Conservation (phyloP, 2,329 filamentous ascomycete genomes). For the Hypoxylon sp. region DNA sequence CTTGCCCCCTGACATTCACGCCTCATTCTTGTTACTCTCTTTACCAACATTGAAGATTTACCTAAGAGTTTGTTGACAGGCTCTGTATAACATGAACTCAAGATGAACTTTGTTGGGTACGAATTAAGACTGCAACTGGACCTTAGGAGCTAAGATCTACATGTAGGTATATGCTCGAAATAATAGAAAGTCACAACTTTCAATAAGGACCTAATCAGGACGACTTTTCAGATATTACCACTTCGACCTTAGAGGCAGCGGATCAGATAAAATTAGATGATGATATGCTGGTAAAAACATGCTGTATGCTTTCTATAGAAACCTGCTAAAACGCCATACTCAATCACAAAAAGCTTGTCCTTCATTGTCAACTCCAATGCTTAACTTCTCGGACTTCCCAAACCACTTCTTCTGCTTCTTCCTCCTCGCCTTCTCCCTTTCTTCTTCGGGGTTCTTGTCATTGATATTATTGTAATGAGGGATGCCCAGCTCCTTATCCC, state of each 20-base stretch:
- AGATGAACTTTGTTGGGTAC: neutral
- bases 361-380: constrained; percentile 30
- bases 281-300: constrained; percentile 24
- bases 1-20: neutral
- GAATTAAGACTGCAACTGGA: neutral
- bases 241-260: constrained; percentile 3
- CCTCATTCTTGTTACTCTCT: neutral
- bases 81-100: neutral
- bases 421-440: constrained; percentile 57
- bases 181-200: neutral
- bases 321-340: constrained; percentile 34
- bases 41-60: neutral
- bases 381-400: constrained; percentile 41
- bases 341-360: constrained; percentile 40
- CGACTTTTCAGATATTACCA: neutral
- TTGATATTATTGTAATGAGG: constrained; percentile 71
- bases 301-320: constrained; percentile 29
- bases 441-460: constrained; percentile 65
- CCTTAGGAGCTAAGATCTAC: neutral
- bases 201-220: neutral
- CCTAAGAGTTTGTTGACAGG: neutral
- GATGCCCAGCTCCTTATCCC: constrained; percentile 69
- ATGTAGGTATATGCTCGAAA: neutral
- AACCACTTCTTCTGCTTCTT: constrained; percentile 50
- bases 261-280: constrained; percentile 6